Evolutionary conservation across 2,329 filamentous ascomycete species (phyloP).

Genomic region (Rosellinia necatrix): DNA sequence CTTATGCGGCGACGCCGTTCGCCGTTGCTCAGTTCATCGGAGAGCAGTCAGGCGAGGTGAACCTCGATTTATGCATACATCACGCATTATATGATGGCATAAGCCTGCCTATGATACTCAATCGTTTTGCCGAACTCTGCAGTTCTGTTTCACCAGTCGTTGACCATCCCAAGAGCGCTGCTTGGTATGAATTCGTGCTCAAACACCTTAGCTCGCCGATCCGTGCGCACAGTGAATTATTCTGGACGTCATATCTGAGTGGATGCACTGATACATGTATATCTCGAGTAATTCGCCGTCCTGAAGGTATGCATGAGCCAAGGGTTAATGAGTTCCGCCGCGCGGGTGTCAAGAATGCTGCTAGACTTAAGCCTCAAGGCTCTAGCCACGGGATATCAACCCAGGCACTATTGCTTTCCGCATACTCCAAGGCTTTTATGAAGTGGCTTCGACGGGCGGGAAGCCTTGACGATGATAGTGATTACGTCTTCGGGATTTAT

Average conservation of each 20-base stretch:
- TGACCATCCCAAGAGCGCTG: neutral
- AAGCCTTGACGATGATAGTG: constrained; percentile 27
- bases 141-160: neutral
- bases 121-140: constrained; percentile 42
- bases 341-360: constrained; percentile 23
- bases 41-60: constrained; percentile 30
- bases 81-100: constrained; percentile 89
- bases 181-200: constrained; percentile 37
- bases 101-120: constrained; percentile 69
- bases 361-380: constrained; percentile 29
- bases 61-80: constrained; percentile 67
- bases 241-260: constrained; percentile 57
- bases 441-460: neutral
- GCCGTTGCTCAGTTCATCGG: constrained; percentile 31
- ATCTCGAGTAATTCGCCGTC: neutral
- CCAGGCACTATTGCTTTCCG: constrained; percentile 77
- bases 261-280: constrained; percentile 18
- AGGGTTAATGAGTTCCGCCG: constrained; percentile 27
- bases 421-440: constrained; percentile 59
- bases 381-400: constrained; percentile 62
- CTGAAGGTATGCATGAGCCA: neutral
- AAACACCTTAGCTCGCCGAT: constrained; percentile 28
- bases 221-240: constrained; percentile 30
- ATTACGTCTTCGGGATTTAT: constrained; percentile 77
- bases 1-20: constrained; percentile 34